phyloP scores from a whole-genome alignment of 306 rosid genomes.

The Pyrus communis region DNA sequence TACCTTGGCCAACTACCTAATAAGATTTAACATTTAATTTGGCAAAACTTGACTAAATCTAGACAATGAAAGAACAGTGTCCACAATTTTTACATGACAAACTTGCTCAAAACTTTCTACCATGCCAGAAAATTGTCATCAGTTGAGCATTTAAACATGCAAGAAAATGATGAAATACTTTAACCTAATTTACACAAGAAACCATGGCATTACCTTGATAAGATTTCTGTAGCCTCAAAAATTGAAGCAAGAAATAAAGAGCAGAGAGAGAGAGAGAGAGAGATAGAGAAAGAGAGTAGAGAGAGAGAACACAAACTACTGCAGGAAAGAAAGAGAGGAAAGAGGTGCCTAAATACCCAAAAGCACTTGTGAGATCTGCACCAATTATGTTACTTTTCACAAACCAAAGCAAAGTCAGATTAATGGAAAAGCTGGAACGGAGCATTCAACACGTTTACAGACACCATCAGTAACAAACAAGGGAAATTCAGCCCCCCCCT shows the following conservation, averaged over 20 bases:
- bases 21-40: neutral
- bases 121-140: neutral
- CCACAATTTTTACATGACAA: neutral
- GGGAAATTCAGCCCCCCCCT: conserved; percentile 12
- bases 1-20: too few relatives aligned
- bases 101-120: neutral
- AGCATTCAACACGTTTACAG: conserved; percentile 23
- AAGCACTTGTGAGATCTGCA: neutral
- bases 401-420: conserved; percentile 26
- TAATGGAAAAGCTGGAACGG: neutral
- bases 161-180: neutral
- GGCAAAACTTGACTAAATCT: neutral
- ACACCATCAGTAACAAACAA: conserved; percentile 20
- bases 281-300: neutral
- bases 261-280: neutral
- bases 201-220: neutral
- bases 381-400: conserved; percentile 3
- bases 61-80: neutral
- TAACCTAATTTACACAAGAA: neutral
- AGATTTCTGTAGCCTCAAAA: neutral
- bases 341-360: conserved; percentile 18
- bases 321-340: conserved; percentile 1
- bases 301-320: neutral
- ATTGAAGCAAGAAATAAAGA: neutral
- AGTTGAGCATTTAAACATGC: neutral